phyloP scores from a whole-genome alignment of 2,329 filamentous ascomycete species.

The Alternaria panax region DNA sequence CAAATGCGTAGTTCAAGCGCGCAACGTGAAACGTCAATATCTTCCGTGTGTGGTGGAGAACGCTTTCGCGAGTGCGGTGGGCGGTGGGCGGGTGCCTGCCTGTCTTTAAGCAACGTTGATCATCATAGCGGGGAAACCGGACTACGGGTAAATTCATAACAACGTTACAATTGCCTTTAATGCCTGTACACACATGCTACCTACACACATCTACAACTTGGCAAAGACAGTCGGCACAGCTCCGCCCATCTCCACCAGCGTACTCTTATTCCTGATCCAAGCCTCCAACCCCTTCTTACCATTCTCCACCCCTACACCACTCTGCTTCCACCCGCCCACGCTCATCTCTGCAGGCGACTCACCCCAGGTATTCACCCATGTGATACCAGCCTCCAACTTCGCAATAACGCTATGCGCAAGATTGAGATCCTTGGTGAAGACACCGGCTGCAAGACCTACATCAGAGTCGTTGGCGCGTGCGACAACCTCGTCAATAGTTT shows the following conservation, averaged over 20 bases:
- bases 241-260: slow-evolving; percentile 81
- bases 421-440: slow-evolving; percentile 80
- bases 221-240: slow-evolving; percentile 73
- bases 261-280: slow-evolving; percentile 89
- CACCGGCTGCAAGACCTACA: slow-evolving; percentile 81
- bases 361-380: slow-evolving; percentile 95
- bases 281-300: slow-evolving; percentile 78
- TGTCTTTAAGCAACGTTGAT: too few relatives aligned
- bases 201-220: slow-evolving; percentile 48
- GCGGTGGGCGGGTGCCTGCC: too few relatives aligned
- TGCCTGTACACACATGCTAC: too few relatives aligned
- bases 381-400: slow-evolving; percentile 81
- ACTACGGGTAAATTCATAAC: too few relatives aligned
- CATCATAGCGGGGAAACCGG: too few relatives aligned
- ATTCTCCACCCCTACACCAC: slow-evolving; percentile 87
- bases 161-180: too few relatives aligned
- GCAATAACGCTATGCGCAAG: slow-evolving; percentile 74
- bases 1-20: too few relatives aligned
- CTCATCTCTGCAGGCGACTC: slow-evolving; percentile 91
- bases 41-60: too few relatives aligned
- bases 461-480: slow-evolving; percentile 76
- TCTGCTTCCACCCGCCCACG: slow-evolving; percentile 91
- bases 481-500: slow-evolving; percentile 73
- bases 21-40: too few relatives aligned
- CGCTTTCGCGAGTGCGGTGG: too few relatives aligned